These are phyloP conservation scores for Punica granatum DNA, from an alignment of 345 rosid genomes.

Conservation along the genomic window DNA sequence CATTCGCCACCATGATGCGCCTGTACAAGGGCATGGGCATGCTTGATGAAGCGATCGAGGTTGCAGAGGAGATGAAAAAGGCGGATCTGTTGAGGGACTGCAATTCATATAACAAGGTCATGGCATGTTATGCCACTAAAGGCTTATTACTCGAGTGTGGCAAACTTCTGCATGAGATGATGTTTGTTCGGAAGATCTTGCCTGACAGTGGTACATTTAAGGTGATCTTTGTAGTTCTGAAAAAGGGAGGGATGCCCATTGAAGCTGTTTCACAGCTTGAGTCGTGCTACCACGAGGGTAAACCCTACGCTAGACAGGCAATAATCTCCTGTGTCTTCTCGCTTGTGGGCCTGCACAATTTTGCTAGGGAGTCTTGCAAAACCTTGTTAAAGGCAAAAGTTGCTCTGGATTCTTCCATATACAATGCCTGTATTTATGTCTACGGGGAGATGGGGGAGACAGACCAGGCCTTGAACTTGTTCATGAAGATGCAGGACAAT, in stretches of 20 bases:
- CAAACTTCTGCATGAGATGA: constrained; percentile 73
- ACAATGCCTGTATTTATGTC: constrained; percentile 63
- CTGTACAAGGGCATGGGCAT: constrained; percentile 74
- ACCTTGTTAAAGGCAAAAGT: constrained; percentile 31
- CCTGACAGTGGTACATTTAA: constrained; percentile 61
- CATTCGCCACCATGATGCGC: constrained; percentile 78
- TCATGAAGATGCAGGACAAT: constrained; percentile 77
- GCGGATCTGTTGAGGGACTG: constrained; percentile 55
- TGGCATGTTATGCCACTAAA: constrained; percentile 61
- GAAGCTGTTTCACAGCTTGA: constrained; percentile 77
- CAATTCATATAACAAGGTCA: constrained; percentile 57
- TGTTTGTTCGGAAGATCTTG: constrained; percentile 46
- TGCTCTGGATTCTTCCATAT: constrained; percentile 40
- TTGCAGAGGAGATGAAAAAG: constrained; percentile 80
- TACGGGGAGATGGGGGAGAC: constrained; percentile 53
- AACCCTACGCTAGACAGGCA: constrained; percentile 60
- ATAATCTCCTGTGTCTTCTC: constrained; percentile 52
- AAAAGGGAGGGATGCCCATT: constrained; percentile 60
- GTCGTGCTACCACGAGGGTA: constrained; percentile 48
- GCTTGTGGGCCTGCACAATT: constrained; percentile 53
- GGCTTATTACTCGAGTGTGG: constrained; percentile 64
- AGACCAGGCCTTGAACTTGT: constrained; percentile 53
- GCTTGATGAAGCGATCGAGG: constrained; percentile 73
- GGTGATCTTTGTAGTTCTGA: constrained; percentile 53
- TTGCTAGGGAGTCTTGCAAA: constrained; percentile 50